Conservation (phyloP, 352 stramenopile species). For the Plasmopara muralis region DNA sequence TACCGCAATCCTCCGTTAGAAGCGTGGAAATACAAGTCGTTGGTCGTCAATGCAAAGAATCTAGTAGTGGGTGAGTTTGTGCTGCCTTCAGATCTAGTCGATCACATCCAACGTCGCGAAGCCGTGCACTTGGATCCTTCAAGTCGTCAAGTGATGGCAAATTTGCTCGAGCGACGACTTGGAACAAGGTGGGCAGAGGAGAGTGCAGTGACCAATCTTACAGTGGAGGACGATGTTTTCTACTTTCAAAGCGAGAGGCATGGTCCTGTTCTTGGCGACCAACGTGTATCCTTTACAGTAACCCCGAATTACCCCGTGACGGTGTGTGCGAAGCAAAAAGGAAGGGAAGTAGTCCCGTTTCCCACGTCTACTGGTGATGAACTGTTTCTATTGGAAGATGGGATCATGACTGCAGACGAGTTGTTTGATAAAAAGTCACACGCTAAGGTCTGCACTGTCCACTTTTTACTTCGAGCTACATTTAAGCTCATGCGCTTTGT, state of each 20-base stretch:
- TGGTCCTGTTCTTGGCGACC: conserved; percentile 39
- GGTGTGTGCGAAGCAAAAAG: conserved; percentile 38
- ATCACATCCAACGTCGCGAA: conserved; percentile 62
- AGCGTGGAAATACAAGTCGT: conserved; percentile 39
- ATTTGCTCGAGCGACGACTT: conserved; percentile 46
- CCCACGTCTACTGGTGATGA: conserved; percentile 31
- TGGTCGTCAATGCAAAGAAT: conserved; percentile 24
- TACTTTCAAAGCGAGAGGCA: conserved; percentile 26
- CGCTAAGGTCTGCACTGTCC: conserved; percentile 26
- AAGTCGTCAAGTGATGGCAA: conserved; percentile 44
- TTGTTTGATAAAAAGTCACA: conserved; percentile 44
- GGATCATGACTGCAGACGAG: conserved; percentile 36
- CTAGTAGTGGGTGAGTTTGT: conserved; percentile 61
- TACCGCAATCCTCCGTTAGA: conserved; percentile 58
- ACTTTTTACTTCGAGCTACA: not conserved
- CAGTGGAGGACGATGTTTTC: conserved; percentile 49
- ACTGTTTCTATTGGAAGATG: conserved; percentile 59
- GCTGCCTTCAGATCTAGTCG: conserved; percentile 46
- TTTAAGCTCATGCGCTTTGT: not conserved
- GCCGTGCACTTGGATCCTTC: conserved; percentile 35
- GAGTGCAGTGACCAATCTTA: conserved; percentile 47
- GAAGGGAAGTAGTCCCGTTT: conserved; percentile 33
- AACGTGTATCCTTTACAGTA: conserved; percentile 61
- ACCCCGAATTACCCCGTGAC: conserved; percentile 61
- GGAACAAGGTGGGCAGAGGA: conserved; percentile 29